Conservation (phyloP, 1,139 yeast species). For the Hemisphaericaspora lyxosophila region DNA sequence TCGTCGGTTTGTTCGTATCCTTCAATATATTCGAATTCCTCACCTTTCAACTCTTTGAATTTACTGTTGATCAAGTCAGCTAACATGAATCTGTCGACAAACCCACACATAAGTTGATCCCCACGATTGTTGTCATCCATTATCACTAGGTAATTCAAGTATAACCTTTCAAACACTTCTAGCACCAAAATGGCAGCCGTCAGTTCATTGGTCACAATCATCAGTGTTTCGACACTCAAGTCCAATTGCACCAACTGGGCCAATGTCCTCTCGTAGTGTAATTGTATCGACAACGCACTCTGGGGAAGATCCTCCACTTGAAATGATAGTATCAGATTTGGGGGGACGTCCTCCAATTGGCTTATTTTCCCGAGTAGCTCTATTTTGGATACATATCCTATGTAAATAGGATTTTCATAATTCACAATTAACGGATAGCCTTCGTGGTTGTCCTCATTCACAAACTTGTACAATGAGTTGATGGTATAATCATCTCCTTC, state of each 20-base stretch:
- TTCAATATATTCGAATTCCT: not conserved
- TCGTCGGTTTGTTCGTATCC: slow-evolving; percentile 5
- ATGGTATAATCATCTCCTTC: slow-evolving; percentile 24
- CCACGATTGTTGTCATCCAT: slow-evolving; percentile 19
- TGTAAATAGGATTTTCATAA: slow-evolving; percentile 24
- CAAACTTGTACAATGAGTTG: slow-evolving; percentile 18
- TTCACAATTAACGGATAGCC: slow-evolving; percentile 43
- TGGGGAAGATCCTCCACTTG: slow-evolving; percentile 22
- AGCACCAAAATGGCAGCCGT: slow-evolving; percentile 38
- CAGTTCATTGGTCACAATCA: slow-evolving; percentile 29
- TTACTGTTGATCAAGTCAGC: slow-evolving; percentile 31
- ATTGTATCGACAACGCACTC: slow-evolving; percentile 25
- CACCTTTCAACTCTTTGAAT: slow-evolving; percentile 20
- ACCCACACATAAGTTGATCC: slow-evolving; percentile 33
- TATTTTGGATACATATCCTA: slow-evolving; percentile 40
- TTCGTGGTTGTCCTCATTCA: slow-evolving; percentile 38
- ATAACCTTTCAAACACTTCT: slow-evolving; percentile 43
- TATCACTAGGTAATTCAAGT: slow-evolving; percentile 37
- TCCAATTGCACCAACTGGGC: slow-evolving; percentile 16
- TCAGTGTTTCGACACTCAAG: slow-evolving; percentile 20
- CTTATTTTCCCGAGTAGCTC: slow-evolving; percentile 20
- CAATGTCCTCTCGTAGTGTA: slow-evolving; percentile 24
- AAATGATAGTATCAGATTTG: slow-evolving; percentile 21
- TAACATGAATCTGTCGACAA: slow-evolving; percentile 41
- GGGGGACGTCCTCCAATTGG: slow-evolving; percentile 12